Evolutionary conservation across 1,284 basidiomycete genomes (phyloP), one percentile per base, ranked within the genome.

Genomic region (Boletus mariae): DNA sequence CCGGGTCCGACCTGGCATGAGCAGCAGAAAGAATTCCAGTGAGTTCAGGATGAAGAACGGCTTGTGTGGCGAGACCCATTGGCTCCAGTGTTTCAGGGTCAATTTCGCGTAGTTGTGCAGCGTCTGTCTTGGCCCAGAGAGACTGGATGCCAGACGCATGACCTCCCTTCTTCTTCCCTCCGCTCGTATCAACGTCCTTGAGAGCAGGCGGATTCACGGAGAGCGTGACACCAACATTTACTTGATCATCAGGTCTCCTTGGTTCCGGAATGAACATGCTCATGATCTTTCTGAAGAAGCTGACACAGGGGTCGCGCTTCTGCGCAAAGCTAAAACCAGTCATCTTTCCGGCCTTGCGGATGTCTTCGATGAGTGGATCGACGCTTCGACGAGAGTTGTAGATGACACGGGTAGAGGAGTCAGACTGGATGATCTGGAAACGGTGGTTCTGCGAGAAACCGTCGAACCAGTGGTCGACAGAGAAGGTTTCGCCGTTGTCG

Each of bases 1-100:
- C 57, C 1, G 65, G 58, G 47, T 73, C 73, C 25, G 62, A 66
- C 51, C 73, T 73, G 26, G 70, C 64, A 47, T 75, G 72, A n/a
- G 73, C 69, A 6, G 68, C 69, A 45, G 68, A 65, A 11, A 73
- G 28, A n/a, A 5, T 48, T 3, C 73, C 73, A 3, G 63, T 63
- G 15, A 75, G 69, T 12, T 65, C 61, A 2, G 66, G 64, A 42
- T 72, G 64, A n/a, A 74, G 56, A 4, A 51, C 45, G 0, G 53
- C 38, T 58, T 74, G 73, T 0, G 57, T 57, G 13, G 47, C 57
- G 6, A 61, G 10, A 26, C 61, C 63, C 49, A 72, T 58, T 3
- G 73, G 71, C 25, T 72, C 68, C 28, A 74, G 67, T 1, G 72
- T 71, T 17, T 68, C 63, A 4, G 73, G 64, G 17, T 74, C 65